Base-by-base conservation (phyloP, 352 stramenopile species). In the Globisporangium iwayamae region DNA sequence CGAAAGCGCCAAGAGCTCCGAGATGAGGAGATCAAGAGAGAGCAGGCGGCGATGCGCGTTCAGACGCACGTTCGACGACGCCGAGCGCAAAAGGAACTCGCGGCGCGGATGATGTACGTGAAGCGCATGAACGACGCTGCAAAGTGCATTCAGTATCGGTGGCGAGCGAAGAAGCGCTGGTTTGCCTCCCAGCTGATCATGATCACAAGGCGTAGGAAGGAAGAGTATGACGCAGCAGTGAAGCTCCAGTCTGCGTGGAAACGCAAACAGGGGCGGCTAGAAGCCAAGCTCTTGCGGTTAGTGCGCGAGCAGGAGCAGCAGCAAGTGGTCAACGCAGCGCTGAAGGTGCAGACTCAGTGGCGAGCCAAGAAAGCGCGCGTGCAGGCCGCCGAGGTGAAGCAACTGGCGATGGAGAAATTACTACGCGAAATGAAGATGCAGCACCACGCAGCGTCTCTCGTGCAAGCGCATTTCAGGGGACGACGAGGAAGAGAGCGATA, bases 401-500 rank as follows among this genome's bases (percentile, higher is more conserved):
- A 81, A 32, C 65, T 62, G 13, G 68, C 68, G 2, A 36, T 87
- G 43, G 74, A 91, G 47, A 66, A 65, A 39, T 52, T 91, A 9
- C 6, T 79, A 16, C 53, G 74, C 25, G 66, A 89, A 52, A 60
- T 85, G 16, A 80, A 86, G 46, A 63, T 96, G 9, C 74, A 87
- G 45, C 71, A 89, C 39, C 78, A 77, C 60, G 81, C 85, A 13
- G 83, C 86, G 1, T 93, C 85, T 3, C 75, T 80, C 1, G 91
- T 98, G 18, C 79, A 91, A 61, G 77, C 87, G 22, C 74, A 79
- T 38, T 95, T 81, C 62, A 73, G 89, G 48, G 91, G 92, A 32
- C 77, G 78, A 18, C 68, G 78, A 10, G 90, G 89, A 0, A 78
- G 94, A 5, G 71, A 83, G 59, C 71, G 69, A 38, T 93, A 92